A percentile compares a stretch with the other conserved stretches of the same genome.
Evolutionary conservation across 495 filamentous ascomycete species (phyloP).

Genomic region (Hypoxylon intermedium): DNA sequence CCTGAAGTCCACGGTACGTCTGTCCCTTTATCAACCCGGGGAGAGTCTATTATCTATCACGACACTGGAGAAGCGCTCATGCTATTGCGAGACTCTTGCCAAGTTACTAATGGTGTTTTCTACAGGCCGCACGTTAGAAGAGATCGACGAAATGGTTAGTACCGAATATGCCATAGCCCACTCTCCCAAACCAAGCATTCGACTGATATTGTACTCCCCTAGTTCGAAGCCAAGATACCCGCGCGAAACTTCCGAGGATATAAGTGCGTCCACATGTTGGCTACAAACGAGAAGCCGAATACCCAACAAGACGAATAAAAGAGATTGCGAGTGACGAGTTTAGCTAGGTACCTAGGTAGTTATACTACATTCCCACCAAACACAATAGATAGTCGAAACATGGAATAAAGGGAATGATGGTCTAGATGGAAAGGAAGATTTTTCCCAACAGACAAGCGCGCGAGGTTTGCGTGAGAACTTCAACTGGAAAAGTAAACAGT

Average conservation of each 20-base stretch:
- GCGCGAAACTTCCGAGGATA: constrained; percentile 51
- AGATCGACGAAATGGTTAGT: constrained; percentile 56
- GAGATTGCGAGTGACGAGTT: background rate
- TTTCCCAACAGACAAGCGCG: no score
- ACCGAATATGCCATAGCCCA: background rate
- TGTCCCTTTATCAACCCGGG: no score
- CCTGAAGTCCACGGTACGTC: constrained; percentile 53
- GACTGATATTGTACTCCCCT: background rate
- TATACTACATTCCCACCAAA: no score
- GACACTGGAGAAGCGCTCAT: no score
- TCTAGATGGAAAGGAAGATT: no score
- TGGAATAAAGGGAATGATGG: no score
- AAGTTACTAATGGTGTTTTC: background rate
- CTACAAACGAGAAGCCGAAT: constrained; percentile 17
- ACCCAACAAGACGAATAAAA: constrained; percentile 28
- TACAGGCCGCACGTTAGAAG: constrained; percentile 49
- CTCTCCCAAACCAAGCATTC: background rate
- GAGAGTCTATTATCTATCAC: no score
- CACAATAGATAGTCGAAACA: no score
- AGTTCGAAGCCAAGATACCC: constrained; percentile 49
- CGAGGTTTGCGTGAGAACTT: no score
- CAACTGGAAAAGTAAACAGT: no score
- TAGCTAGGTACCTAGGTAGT: no score
- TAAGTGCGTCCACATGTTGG: constrained; percentile 37
- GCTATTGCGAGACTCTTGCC: background rate